These are phyloP conservation scores for Xylariomycetidae sp. DNA, from an alignment of 2,329 filamentous ascomycete genomes.

Conservation along the genomic window DNA sequence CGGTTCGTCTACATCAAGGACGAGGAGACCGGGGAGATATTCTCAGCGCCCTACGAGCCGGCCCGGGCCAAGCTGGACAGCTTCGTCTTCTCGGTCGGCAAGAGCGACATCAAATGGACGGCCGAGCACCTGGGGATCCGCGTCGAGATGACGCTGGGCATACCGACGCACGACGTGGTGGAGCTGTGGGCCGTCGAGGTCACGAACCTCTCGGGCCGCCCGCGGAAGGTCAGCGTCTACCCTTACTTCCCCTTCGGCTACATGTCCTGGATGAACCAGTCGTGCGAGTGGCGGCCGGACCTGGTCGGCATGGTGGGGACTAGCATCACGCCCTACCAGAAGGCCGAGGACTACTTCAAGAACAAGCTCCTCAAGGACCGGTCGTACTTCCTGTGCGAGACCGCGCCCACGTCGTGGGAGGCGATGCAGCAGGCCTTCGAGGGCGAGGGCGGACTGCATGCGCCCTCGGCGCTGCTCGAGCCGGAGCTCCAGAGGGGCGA, in stretches of 20 bases:
- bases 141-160: constrained; percentile 45
- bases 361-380: constrained; percentile 54
- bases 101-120: constrained; percentile 51
- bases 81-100: constrained; percentile 50
- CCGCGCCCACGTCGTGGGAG: constrained; percentile 46
- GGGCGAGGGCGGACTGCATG: constrained; percentile 51
- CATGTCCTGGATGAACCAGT: constrained; percentile 60
- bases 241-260: constrained; percentile 56
- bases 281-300: constrained; percentile 45
- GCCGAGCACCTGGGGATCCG: constrained; percentile 46
- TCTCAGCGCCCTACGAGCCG: constrained; percentile 53
- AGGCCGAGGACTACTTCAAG: constrained; percentile 52
- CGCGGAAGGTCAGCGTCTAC: constrained; percentile 46
- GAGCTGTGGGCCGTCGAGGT: constrained; percentile 53
- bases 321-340: constrained; percentile 53
- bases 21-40: constrained; percentile 44
- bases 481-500: constrained; percentile 39
- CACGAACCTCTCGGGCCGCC: constrained; percentile 41
- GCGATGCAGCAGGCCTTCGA: constrained; percentile 48
- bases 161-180: constrained; percentile 50
- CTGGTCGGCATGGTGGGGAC: constrained; percentile 46
- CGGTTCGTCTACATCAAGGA: constrained; percentile 57
- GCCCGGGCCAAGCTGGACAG: constrained; percentile 42
- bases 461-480: constrained; percentile 39
- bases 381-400: constrained; percentile 53